Percentiles rank a stretch among this genome's conserved stretches.
Conservation (phyloP, 352 stramenopile genomes). For the Phytopythium litorale region DNA sequence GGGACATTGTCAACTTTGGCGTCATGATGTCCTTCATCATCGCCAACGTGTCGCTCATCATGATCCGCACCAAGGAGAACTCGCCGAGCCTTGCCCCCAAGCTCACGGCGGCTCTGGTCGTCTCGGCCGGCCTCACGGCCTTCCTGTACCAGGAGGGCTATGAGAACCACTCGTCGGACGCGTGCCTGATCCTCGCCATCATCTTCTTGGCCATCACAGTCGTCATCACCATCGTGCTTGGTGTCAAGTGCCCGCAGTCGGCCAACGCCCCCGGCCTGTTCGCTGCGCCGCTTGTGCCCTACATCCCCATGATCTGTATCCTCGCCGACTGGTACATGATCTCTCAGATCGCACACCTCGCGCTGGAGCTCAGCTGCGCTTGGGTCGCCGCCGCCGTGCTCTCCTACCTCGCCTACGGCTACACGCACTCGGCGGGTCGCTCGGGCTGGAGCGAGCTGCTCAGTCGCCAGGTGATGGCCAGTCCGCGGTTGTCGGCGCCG, state of each 20-base stretch:
- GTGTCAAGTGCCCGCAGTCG: constrained; percentile 34
- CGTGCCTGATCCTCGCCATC: constrained; percentile 37
- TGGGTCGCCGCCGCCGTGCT: constrained; percentile 38
- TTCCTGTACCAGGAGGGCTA: constrained; percentile 79
- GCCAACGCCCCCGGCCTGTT: constrained; percentile 28
- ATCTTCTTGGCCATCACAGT: constrained; percentile 39
- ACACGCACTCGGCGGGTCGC: constrained; percentile 30
- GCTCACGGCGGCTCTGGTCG: constrained; percentile 42
- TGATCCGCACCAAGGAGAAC: constrained; percentile 58
- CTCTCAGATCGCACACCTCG: constrained; percentile 35
- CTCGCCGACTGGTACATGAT: constrained; percentile 48
- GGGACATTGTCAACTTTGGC: constrained; percentile 87
- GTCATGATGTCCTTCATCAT: constrained; percentile 90
- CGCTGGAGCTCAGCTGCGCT: constrained; percentile 26
- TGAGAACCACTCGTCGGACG: constrained; percentile 32
- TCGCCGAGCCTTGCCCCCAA: constrained; percentile 42
- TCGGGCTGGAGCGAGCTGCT: constrained; percentile 36
- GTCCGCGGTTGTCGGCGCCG: constrained; percentile 22
- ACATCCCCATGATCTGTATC: constrained; percentile 37
- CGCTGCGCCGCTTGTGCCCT: constrained; percentile 39
- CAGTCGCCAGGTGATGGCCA: constrained; percentile 20
- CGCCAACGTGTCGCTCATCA: constrained; percentile 70
- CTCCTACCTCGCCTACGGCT: constrained; percentile 48
- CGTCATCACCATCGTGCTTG: constrained; percentile 25
- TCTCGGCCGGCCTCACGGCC: constrained; percentile 28